Percentiles rank a stretch among this genome's conserved stretches.
phyloP scores from a whole-genome alignment of 768 basidiomycete species.

The Pleurotus eryngii region DNA sequence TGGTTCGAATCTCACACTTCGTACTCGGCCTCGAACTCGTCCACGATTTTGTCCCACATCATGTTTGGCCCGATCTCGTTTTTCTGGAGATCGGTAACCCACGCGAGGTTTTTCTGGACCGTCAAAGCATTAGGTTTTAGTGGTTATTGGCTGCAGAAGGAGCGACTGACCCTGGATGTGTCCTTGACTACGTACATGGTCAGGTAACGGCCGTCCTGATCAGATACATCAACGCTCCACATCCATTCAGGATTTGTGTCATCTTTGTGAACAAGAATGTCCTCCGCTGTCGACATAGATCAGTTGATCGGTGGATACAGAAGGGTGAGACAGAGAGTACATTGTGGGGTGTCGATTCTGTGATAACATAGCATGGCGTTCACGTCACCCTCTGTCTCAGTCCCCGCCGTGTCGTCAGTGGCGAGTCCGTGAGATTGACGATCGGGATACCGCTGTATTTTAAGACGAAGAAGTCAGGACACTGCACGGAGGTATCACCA shows the following conservation, averaged over 20 bases:
- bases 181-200: constrained; percentile 54
- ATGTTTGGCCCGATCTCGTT: constrained; percentile 61
- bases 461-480: background rate
- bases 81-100: constrained; percentile 65
- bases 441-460: constrained; percentile 54
- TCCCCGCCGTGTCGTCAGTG: constrained; percentile 50
- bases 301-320: background rate
- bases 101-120: constrained; percentile 67
- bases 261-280: constrained; percentile 66
- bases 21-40: constrained; percentile 69
- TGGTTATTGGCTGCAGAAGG: background rate
- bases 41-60: constrained; percentile 68
- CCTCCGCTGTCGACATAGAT: constrained; percentile 47
- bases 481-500: constrained; percentile 20
- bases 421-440: constrained; percentile 27
- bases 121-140: background rate
- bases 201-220: constrained; percentile 62
- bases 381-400: constrained; percentile 57
- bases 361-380: constrained; percentile 81
- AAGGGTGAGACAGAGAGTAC: constrained; percentile 30
- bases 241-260: constrained; percentile 62
- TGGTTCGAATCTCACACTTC: constrained; percentile 43
- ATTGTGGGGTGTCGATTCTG: constrained; percentile 64
- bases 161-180: constrained; percentile 51
- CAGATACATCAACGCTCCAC: constrained; percentile 53